A percentile compares a stretch with the other conserved stretches of the same genome.
Evolutionary conservation across 805 yeast species (phyloP).

Genomic region (Saccharomycopsis fodiens): DNA sequence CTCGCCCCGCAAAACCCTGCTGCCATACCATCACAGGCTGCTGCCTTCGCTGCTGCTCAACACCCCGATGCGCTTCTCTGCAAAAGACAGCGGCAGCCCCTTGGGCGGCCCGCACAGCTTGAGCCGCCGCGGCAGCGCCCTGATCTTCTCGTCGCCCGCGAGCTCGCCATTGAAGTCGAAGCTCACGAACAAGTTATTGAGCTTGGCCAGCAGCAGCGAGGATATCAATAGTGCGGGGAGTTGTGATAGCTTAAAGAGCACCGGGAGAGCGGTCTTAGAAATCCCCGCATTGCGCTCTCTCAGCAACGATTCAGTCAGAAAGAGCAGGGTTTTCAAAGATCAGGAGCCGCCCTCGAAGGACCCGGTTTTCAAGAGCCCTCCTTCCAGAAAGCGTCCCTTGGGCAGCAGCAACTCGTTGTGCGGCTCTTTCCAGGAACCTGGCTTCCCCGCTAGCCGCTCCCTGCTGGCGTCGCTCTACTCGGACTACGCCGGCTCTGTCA

Average conservation of each 20-base stretch:
- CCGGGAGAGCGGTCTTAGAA: conserved; percentile 1
- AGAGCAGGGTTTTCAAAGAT: conserved; percentile 10
- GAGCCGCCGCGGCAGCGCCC: background rate
- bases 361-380: background rate
- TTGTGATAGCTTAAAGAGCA: background rate
- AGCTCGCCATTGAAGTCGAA: conserved; percentile 17
- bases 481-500: conserved; percentile 1
- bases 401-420: background rate
- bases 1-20: conserved; percentile 12
- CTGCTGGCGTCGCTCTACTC: conserved; percentile 10
- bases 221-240: background rate
- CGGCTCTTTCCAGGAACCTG: background rate
- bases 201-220: conserved; percentile 3
- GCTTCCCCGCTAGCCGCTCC: conserved; percentile 3
- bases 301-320: conserved; percentile 9
- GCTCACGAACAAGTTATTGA: conserved; percentile 10
- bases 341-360: no score
- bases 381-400: conserved; percentile 4
- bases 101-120: background rate
- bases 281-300: conserved; percentile 9
- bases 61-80: background rate
- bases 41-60: background rate
- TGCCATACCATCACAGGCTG: conserved; percentile 10
- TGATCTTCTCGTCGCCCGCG: conserved; percentile 15
- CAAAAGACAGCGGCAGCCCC: background rate